Conservation (phyloP, 2,329 filamentous ascomycete genomes). For the Amauroascus verrucosus region DNA sequence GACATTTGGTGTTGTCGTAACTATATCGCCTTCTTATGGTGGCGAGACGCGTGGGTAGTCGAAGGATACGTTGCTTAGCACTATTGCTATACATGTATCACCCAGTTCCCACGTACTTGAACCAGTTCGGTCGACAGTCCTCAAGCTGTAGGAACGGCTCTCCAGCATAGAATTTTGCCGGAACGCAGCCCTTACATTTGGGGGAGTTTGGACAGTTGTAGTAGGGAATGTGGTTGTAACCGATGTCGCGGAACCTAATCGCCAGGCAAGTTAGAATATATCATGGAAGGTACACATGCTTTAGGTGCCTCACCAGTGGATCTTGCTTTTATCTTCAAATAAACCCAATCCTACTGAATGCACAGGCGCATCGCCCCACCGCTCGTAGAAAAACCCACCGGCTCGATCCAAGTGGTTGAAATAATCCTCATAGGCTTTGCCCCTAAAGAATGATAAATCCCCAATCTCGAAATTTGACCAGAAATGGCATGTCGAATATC, state of each 20-base stretch:
- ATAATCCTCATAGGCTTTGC: slow-evolving; percentile 84
- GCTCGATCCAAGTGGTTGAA: slow-evolving; percentile 90
- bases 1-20: not conserved
- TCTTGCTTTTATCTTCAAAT: slow-evolving; percentile 80
- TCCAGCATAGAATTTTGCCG: slow-evolving; percentile 80
- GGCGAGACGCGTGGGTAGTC: no score
- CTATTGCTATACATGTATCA: no score
- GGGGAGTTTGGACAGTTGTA: slow-evolving; percentile 97
- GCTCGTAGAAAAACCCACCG: slow-evolving; percentile 96
- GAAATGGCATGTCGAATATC: slow-evolving; percentile 97
- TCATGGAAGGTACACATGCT: not conserved
- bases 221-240: slow-evolving; percentile 96
- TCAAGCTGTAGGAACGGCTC: slow-evolving; percentile 76
- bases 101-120: slow-evolving; percentile 85
- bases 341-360: slow-evolving; percentile 87
- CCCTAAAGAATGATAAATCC: slow-evolving; percentile 86
- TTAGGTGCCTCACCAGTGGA: slow-evolving; percentile 67
- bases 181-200: slow-evolving; percentile 81
- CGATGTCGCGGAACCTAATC: slow-evolving; percentile 92
- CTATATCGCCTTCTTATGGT: no score
- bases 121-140: slow-evolving; percentile 93
- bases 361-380: slow-evolving; percentile 96
- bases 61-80: no score
- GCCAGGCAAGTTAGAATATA: not conserved
- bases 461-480: slow-evolving; percentile 99